Percentiles rank a stretch among this genome's conserved stretches.
Evolutionary conservation across 768 basidiomycete species (phyloP).

Genomic region (Leccinum sublutescens): DNA sequence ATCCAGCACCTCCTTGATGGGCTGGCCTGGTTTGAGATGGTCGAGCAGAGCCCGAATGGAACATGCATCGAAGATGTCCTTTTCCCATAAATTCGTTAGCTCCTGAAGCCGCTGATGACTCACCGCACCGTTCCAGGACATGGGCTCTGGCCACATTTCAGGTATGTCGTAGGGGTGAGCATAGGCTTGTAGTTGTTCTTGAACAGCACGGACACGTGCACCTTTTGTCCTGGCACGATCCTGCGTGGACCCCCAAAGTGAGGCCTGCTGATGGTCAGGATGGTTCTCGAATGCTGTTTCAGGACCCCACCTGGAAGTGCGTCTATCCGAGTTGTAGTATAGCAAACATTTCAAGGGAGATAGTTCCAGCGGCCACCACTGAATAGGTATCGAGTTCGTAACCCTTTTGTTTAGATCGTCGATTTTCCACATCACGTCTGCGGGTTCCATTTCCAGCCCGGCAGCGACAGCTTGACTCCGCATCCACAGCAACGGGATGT

Average conservation of each 20-base stretch:
- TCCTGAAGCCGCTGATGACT: conserved; percentile 19
- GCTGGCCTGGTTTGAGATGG: conserved; percentile 16
- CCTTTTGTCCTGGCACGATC: conserved; percentile 30
- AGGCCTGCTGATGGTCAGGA: conserved; percentile 21
- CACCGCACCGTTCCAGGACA: conserved; percentile 30
- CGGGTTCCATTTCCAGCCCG: conserved; percentile 23
- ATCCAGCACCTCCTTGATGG: conserved; percentile 24
- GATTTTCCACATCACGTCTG: conserved; percentile 29
- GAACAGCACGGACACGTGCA: conserved; percentile 33
- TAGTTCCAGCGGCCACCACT: conserved; percentile 28
- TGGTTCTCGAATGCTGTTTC: neutral
- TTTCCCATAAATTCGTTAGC: conserved; percentile 27
- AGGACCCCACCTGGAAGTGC: conserved; percentile 20
- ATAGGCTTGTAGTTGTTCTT: conserved; percentile 30
- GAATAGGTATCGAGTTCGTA: conserved; percentile 11
- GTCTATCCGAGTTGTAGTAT: conserved; percentile 27
- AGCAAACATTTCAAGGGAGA: conserved; percentile 24
- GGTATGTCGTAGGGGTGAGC: conserved; percentile 24
- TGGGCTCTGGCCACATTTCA: conserved; percentile 27
- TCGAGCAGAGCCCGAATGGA: conserved; percentile 19
- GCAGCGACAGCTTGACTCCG: conserved; percentile 29
- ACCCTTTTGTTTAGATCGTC: conserved; percentile 26
- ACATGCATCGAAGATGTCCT: conserved; percentile 26
- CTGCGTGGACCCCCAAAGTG: conserved; percentile 26
- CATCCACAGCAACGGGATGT: conserved; percentile 33